Base-by-base conservation (phyloP, 164 flowering plant species). In the Nymphaea thermarum region DNA sequence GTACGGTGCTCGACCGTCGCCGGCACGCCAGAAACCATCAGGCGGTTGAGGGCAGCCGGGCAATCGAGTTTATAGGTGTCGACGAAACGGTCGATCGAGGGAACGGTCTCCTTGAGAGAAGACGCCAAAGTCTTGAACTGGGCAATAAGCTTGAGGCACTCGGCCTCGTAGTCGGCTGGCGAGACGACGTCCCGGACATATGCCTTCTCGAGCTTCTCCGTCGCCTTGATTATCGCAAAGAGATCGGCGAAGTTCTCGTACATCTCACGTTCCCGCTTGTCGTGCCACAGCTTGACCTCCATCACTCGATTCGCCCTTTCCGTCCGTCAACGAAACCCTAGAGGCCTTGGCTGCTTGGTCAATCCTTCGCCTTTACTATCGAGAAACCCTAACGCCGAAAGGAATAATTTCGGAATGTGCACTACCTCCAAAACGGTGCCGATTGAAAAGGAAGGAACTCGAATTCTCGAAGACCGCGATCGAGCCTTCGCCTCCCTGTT, bases 201-300 rank as follows among this genome's bases (percentile, higher is more conserved):
- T 0, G 90, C 93, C 78, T 88, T 94, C 72, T 91, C 97, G 5
- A 93, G 86, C 90, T 89, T 93, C 77, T 93, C 97, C 0, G 97
- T 89, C 12, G 94, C 85, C 73, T 89, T 88, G 18, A 93, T 87
- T 5, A 93, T 93, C 43, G 98, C 93, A 71, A 76, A 91, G 3
- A 94, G 87, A 73, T 91, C 96, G 0, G 97, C 96, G 44, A 94
- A 89, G 70, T 85, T 94, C 43, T 91, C 98, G 64, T 91, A 87
- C 97, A 87, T 88, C 70, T 94, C 98, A 64, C 98, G 80, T 76
- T 94, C 97, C 14, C 95, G 93, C 85, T 91, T 91, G 82, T 91
- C 96, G 70, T 87, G 83, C 95, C 90, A 88, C 7, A 94, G 87
- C 84, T 89, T 94, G 65, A 89, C 96, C 78, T 91, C 98, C 98